Evolutionary conservation across 1,139 yeast species (phyloP).

Genomic region (Geotrichum reessii): DNA sequence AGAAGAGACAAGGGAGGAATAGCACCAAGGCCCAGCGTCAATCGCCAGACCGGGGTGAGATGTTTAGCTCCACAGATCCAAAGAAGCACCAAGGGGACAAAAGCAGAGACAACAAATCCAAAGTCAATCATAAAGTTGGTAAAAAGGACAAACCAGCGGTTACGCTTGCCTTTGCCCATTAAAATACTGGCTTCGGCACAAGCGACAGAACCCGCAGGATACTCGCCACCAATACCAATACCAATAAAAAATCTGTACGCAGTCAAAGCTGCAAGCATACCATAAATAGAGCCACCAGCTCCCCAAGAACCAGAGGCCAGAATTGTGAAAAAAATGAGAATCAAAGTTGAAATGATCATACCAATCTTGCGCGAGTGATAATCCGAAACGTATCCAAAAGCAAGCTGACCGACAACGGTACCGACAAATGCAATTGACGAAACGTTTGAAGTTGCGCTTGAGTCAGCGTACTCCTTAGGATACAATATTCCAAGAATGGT

Average conservation of each 20-base stretch:
- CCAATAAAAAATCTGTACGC: constrained; percentile 84
- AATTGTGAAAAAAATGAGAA: constrained; percentile 69
- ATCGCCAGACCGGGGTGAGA: constrained; percentile 82
- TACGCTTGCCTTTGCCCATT: constrained; percentile 74
- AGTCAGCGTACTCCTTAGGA: constrained; percentile 53
- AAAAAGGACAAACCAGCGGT: constrained; percentile 83
- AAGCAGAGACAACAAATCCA: constrained; percentile 79
- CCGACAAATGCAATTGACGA: constrained; percentile 90
- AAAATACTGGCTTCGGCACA: constrained; percentile 86
- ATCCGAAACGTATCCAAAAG: constrained; percentile 76
- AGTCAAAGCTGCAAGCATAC: constrained; percentile 76
- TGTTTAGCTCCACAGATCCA: constrained; percentile 74
- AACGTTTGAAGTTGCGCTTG: constrained; percentile 69
- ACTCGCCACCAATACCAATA: constrained; percentile 73
- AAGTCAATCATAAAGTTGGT: constrained; percentile 83
- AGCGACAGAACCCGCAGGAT: constrained; percentile 89
- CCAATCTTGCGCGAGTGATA: constrained; percentile 71
- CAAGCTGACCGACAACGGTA: constrained; percentile 79
- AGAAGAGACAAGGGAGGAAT: constrained; percentile 77
- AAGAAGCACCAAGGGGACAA: constrained; percentile 78
- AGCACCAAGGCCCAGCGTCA: constrained; percentile 90
- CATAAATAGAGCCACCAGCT: constrained; percentile 53
- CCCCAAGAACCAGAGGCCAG: constrained; percentile 89
- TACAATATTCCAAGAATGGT: constrained; percentile 62
- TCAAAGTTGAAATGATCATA: constrained; percentile 67